Percentiles rank a stretch among this genome's conserved stretches.
Evolutionary conservation across 345 rosid genomes (phyloP).

Genomic region (Gossypium mustelinum): DNA sequence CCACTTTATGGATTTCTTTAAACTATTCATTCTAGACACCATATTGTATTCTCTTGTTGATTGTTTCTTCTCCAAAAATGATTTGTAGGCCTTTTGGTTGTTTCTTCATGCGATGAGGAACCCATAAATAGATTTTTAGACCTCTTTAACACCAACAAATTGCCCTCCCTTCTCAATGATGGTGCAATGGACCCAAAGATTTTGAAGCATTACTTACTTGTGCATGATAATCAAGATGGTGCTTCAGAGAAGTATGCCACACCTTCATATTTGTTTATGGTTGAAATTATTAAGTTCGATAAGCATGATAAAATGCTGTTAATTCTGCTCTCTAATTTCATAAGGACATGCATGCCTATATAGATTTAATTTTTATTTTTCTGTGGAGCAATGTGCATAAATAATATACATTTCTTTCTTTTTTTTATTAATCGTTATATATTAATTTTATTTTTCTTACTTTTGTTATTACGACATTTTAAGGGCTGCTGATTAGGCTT

Average conservation of each 20-base stretch:
- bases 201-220: slow-evolving; percentile 74
- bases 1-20: background rate
- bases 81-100: slow-evolving; percentile 79
- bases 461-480: background rate
- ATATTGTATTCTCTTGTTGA: background rate
- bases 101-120: slow-evolving; percentile 85
- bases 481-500: background rate
- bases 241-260: slow-evolving; percentile 63
- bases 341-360: background rate
- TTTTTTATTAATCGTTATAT: background rate
- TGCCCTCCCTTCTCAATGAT: slow-evolving; percentile 81
- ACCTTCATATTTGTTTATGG: slow-evolving; percentile 19
- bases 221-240: slow-evolving; percentile 90
- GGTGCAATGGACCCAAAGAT: slow-evolving; percentile 94
- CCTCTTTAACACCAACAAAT: slow-evolving; percentile 71
- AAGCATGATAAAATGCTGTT: background rate
- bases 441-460: background rate
- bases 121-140: slow-evolving; percentile 77
- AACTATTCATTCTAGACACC: background rate
- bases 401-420: no score
- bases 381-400: background rate
- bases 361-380: background rate
- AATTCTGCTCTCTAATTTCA: background rate
- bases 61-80: slow-evolving; percentile 15
- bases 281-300: background rate